These are phyloP conservation scores for Talaromyces rugulosus DNA, from an alignment of 2,329 filamentous ascomycete genomes.

Conservation along the genomic window DNA sequence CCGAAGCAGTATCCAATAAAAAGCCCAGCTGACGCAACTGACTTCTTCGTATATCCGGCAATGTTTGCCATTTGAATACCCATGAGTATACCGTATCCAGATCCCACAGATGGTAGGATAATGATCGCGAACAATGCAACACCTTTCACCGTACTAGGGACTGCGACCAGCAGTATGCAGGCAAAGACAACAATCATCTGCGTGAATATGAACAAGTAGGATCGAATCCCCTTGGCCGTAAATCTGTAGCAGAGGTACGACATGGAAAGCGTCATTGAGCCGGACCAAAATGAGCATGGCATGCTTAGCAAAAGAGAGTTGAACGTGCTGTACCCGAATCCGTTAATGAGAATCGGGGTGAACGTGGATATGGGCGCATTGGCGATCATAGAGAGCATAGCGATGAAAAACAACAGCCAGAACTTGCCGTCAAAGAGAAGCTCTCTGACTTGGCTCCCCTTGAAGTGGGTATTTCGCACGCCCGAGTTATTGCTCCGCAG, in stretches of 20 bases:
- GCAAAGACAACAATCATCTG: not conserved
- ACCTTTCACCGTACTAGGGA: not conserved
- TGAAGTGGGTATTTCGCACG: constrained; percentile 1
- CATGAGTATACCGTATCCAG: not conserved
- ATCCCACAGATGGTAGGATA: not conserved
- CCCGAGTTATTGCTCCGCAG: constrained; percentile 5
- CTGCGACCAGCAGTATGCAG: not conserved
- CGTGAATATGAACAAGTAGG: not conserved
- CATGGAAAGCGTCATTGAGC: not conserved
- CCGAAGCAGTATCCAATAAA: not conserved
- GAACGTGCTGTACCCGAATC: not conserved
- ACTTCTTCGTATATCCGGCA: constrained; percentile 4
- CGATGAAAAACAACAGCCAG: constrained; percentile 3
- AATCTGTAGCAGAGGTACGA: not conserved
- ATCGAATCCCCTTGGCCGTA: not conserved
- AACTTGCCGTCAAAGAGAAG: not conserved
- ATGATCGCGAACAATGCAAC: not conserved
- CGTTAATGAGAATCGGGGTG: not conserved
- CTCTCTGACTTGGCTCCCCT: not conserved
- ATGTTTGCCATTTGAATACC: not conserved
- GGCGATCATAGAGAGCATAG: not conserved
- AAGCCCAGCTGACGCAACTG: not conserved
- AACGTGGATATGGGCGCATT: constrained; percentile 1
- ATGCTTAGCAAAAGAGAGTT: not conserved
- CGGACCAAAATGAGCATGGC: not conserved